These are phyloP conservation scores for Taiozyma sp. DNA, from an alignment of 1,139 yeast genomes.

Conservation along the genomic window DNA sequence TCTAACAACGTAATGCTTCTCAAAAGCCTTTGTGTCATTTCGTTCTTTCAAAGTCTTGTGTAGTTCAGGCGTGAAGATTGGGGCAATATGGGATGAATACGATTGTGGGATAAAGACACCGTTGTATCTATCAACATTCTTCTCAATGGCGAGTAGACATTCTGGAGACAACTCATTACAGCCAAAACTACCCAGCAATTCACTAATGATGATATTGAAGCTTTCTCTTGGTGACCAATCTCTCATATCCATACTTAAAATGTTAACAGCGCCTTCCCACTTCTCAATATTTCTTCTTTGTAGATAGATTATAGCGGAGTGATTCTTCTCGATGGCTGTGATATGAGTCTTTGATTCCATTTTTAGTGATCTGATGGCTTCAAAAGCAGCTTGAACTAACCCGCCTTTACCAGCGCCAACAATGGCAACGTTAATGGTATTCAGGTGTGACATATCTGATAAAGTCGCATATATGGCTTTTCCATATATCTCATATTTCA, in stretches of 20 bases:
- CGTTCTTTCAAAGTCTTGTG: constrained; percentile 28
- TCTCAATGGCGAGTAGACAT: constrained; percentile 40
- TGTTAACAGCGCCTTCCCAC: constrained; percentile 44
- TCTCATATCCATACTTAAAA: constrained; percentile 56
- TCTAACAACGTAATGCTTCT: constrained; percentile 57
- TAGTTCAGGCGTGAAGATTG: constrained; percentile 53
- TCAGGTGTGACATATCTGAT: constrained; percentile 25
- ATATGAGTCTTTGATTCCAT: constrained; percentile 30
- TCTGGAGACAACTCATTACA: constrained; percentile 90
- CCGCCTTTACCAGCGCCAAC: constrained; percentile 92
- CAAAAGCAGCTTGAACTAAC: constrained; percentile 47
- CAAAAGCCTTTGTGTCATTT: constrained; percentile 27
- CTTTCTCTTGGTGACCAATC: constrained; percentile 33
- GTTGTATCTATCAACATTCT: constrained; percentile 17
- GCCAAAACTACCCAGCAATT: constrained; percentile 84
- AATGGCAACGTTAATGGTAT: constrained; percentile 40
- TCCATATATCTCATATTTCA: constrained; percentile 64
- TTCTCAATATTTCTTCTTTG: constrained; percentile 33
- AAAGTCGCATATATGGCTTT: constrained; percentile 61
- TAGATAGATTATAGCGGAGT: constrained; percentile 48
- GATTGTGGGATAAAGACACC: constrained; percentile 56
- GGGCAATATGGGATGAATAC: constrained; percentile 57
- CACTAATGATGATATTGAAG: constrained; percentile 65
- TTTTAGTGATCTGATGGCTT: constrained; percentile 33
- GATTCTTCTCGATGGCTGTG: constrained; percentile 67